Base-by-base conservation (phyloP, 2,329 filamentous ascomycete genomes). In the Penicillium aurantiogriseum region DNA sequence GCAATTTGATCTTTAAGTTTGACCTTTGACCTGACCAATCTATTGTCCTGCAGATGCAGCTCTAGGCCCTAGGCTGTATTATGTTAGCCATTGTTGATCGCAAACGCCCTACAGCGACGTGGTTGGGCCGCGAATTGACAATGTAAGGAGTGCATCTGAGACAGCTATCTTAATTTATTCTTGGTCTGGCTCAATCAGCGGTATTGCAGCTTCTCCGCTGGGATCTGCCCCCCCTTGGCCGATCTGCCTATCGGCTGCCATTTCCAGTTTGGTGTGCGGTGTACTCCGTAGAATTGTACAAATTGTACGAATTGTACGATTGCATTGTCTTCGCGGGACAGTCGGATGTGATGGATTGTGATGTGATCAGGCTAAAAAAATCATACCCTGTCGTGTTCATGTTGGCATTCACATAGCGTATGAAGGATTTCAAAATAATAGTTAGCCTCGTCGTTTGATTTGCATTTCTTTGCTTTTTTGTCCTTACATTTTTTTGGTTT, bases 61-160 rank as follows among this genome's bases (percentile, higher is more conserved):
- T 40, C 51, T 35, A 52, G 51, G 35, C 45, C 29, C 51, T 29
- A 52, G 51, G 35, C 45, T 23, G 21, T 43, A 23, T 40, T 43
- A 63, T 46, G 27, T 45, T 42, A 31, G 25, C 42, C 55, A 63
- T 62, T 60, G 59, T 63, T 63, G 54, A 45, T 49, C 25, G 33
- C 52, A 54, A 49, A 54, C 27, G 36, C 44, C 42, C 27, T 62
- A 52, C 54, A 42, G 43, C 46, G 52, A 57, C 49, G 49, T 55
- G 51, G 58, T 62, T 59, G 60, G 63, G 54, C 54, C 54, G 45
- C 36, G 55, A 59, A 60, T 60, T 62, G 53, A 58, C 42, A 23
- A 51, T 19, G 48, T 40, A 65, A 64, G 62, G 60, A 61, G 62
- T 55, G 49, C 61, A 52, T 62, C 58, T 52, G 60, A 64, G 56